Evolutionary conservation across 1,284 basidiomycete species (phyloP), one percentile per base, ranked within the genome.

Genomic region (Papiliotrema laurentii): DNA sequence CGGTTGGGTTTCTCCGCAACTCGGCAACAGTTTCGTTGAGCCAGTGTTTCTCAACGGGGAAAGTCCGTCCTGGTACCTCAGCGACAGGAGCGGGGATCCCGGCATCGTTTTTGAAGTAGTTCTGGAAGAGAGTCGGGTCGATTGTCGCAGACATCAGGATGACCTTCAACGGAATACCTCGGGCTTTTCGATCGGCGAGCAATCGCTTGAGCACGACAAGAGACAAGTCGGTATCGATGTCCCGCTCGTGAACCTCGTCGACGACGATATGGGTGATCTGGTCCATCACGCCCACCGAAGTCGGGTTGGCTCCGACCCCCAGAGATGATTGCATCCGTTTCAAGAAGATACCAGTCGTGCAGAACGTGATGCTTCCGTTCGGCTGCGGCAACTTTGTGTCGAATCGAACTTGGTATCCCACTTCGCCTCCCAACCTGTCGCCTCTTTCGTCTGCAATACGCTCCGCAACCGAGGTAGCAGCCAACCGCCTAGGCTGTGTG

Each of bases 101-200:
- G 21, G 54, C 59, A 1, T 74, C 56, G 28, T 80, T 76, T 63
- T 85, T 81, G 77, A 97, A 97, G 76, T 97, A 97, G 10, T 79
- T 75, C 66, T 87, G 85, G 80, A 97, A 97, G 27, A 96, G 79
- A 0, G 81, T 81, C 2, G 92, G 86, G 64, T 97, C 87, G 69
- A 97, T 90, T 28, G 93, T 97, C 2, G 93, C 92, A 63, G 89
- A 94, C 92, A 97, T 97, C 48, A 97, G 81, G 37, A 97, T 76
- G 55, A 97, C 79, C 72, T 91, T 94, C 72, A 97, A 76, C 10
- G 89, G 87, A 43, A 83, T 81, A 27, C 82, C 81, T 56, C 83
- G 82, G 4, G 80, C 77, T 63, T 82, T 84, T 56, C 92, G 81
- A 57, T 92, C 86, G 5, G 80, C 81, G 58, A 96, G 72, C 19